These are phyloP conservation scores for Arthroderma sp. DNA, from an alignment of 2,329 filamentous ascomycete species.

Conservation along the genomic window DNA sequence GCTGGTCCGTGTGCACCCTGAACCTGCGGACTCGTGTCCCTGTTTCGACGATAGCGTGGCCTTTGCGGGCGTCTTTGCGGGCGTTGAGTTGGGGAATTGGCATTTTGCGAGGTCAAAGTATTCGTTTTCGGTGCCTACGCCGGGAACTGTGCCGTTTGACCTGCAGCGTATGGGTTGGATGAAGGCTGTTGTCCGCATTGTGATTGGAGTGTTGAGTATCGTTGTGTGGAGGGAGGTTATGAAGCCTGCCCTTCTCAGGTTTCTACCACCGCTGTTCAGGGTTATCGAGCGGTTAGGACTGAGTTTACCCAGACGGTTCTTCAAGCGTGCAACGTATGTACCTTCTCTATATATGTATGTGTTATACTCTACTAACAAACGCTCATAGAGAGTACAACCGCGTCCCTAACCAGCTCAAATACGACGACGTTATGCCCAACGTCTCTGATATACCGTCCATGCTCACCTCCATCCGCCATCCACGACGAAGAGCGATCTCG, in stretches of 20 bases:
- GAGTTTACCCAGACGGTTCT: slow-evolving; percentile 76
- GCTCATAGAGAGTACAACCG: slow-evolving; percentile 59
- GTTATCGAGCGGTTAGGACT: slow-evolving; percentile 68
- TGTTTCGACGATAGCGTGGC: slow-evolving; percentile 95
- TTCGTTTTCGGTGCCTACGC: slow-evolving; percentile 42
- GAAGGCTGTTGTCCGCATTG: slow-evolving; percentile 53
- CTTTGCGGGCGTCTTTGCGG: slow-evolving; percentile 82
- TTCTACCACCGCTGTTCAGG: slow-evolving; percentile 76
- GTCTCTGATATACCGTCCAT: slow-evolving; percentile 79
- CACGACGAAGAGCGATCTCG: slow-evolving; percentile 67
- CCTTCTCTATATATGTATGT: not conserved
- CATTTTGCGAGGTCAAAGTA: slow-evolving; percentile 54
- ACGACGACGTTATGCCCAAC: slow-evolving; percentile 81
- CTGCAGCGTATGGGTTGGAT: slow-evolving; percentile 54
- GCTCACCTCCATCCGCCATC: slow-evolving; percentile 68
- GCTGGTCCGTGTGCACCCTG: slow-evolving; percentile 79
- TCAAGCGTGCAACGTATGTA: slow-evolving; percentile 64
- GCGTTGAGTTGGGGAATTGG: slow-evolving; percentile 72
- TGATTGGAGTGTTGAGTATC: slow-evolving; percentile 69
- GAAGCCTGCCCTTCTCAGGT: slow-evolving; percentile 68
- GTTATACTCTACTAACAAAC: slow-evolving; percentile 2
- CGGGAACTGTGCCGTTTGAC: slow-evolving; percentile 52
- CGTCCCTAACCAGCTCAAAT: slow-evolving; percentile 58
- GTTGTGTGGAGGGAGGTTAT: slow-evolving; percentile 83
- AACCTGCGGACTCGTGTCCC: slow-evolving; percentile 91